Percentiles rank a stretch among this genome's conserved stretches.
phyloP scores from a whole-genome alignment of 768 basidiomycete species.

The Podaxis sp. region DNA sequence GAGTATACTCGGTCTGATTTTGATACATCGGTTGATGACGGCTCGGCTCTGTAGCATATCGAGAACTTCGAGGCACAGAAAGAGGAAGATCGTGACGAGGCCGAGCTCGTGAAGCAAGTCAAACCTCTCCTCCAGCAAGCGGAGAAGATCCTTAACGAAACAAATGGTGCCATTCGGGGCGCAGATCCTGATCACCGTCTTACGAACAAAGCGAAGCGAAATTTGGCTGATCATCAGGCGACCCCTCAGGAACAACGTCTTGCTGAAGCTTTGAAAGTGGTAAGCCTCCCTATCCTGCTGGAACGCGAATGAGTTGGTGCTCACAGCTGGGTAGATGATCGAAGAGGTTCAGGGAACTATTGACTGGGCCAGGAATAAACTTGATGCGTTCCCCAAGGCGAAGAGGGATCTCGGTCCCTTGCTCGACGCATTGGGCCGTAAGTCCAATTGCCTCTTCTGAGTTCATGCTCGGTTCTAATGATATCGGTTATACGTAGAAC shows the following conservation, averaged over 20 bases:
- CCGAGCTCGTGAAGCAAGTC: slow-evolving; percentile 34
- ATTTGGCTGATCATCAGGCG: slow-evolving; percentile 35
- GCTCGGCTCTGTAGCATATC: slow-evolving; percentile 27
- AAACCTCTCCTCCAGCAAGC: slow-evolving; percentile 36
- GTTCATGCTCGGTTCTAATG: background rate
- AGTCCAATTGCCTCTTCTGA: slow-evolving; percentile 12
- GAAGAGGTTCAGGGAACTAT: slow-evolving; percentile 38
- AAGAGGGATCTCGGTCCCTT: slow-evolving; percentile 38
- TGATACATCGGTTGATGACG: background rate
- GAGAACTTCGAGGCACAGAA: slow-evolving; percentile 33
- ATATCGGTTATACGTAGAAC: slow-evolving; percentile 23
- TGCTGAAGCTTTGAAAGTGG: slow-evolving; percentile 36
- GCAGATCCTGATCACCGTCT: slow-evolving; percentile 37
- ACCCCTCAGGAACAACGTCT: slow-evolving; percentile 38
- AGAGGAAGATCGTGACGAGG: slow-evolving; percentile 36
- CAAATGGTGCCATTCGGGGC: slow-evolving; percentile 34
- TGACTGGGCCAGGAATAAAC: slow-evolving; percentile 37
- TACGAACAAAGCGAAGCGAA: slow-evolving; percentile 33
- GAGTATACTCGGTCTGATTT: background rate
- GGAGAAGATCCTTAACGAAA: slow-evolving; percentile 38
- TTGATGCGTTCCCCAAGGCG: slow-evolving; percentile 36
- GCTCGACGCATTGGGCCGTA: slow-evolving; percentile 35
- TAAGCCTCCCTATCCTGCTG: slow-evolving; percentile 16
- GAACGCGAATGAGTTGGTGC: background rate
- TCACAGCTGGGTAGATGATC: slow-evolving; percentile 24